Evolutionary conservation across 441 rosid species (phyloP), one percentile per base, ranked within the genome.

Genomic region (Eutrema salsugineum): DNA sequence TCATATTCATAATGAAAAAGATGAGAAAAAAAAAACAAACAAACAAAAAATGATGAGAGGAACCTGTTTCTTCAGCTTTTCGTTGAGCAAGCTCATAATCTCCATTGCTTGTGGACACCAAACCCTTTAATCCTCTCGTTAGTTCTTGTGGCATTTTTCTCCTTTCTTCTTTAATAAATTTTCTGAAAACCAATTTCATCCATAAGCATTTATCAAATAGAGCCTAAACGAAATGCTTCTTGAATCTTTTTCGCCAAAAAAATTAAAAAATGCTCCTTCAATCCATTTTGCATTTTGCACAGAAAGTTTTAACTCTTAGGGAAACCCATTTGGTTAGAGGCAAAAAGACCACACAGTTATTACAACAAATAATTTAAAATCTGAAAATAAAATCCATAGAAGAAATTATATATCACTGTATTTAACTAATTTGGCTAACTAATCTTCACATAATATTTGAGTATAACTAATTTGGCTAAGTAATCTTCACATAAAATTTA

Each of bases 41-140:
- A 32, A 5, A 32, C 5, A 54, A 22, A 30, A 1, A 30, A 11
- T 61, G 68, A 59, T 28, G 35, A 68, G 55, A 56, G 48, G 38
- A 51, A 94, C 99, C 99, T 80, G 99, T 93, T 88, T 94, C 97
- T 83, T 83, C 93, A 74, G 97, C 99, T 83, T 91, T 94, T 54
- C 99, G 77, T 61, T 85, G 91, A 74, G 97, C 96, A 38, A 94
- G 81, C 71, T 90, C 90, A 78, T 70, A 76, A 81, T 91, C 96
- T 17, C 87, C 81, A 42, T 79, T 77, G 63, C 73, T 81, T 75
- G 63, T 76, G 1, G 86, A 75, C 43, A 49, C 75, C 76, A 68
- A 71, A 64, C 80, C 50, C 77, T 87, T 91, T 46, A 83, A 40
- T 59, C 92, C 97, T 79, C 91, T 84, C 69, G 80, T 77, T 46